phyloP scores from a whole-genome alignment of 495 filamentous ascomycete genomes.

The Hypoxylon crocopeplum region DNA sequence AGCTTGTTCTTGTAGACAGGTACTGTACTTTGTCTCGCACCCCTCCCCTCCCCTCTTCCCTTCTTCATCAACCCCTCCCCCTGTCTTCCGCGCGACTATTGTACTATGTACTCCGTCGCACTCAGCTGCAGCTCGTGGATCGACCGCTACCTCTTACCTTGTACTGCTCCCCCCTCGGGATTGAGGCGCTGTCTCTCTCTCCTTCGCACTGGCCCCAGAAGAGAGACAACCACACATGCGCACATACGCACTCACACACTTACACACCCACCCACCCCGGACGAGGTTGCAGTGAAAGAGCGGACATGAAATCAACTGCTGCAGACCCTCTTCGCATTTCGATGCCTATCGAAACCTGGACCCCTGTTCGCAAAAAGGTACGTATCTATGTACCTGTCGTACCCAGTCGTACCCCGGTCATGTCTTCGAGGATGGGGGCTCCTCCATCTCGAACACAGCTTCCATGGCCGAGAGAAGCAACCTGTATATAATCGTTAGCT shows the following conservation, averaged over 20 bases:
- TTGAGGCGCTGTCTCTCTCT: conserved; percentile 17
- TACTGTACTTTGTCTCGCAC: background rate
- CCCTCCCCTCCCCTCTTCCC: conserved; percentile 3
- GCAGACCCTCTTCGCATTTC: conserved; percentile 35
- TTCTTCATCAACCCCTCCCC: conserved; percentile 7
- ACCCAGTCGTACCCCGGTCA: conserved; percentile 1
- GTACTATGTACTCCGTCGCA: background rate
- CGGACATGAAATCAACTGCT: conserved; percentile 35
- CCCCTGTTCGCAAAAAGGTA: conserved; percentile 23
- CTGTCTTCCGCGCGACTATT: conserved; percentile 18
- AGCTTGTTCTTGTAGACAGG: background rate
- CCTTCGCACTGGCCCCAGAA: conserved; percentile 35
- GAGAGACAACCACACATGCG: too few species aligned
- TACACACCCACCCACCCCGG: conserved; percentile 9
- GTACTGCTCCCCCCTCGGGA: conserved; percentile 11
- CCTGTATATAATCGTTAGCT: conserved; percentile 37
- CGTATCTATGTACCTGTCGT: conserved; percentile 20
- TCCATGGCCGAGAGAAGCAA: conserved; percentile 22
- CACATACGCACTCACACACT: background rate
- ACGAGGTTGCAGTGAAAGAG: conserved; percentile 42
- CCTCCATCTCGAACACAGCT: conserved; percentile 28
- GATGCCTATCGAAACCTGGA: conserved; percentile 30
- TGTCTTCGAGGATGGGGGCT: conserved; percentile 19
- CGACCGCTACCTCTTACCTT: conserved; percentile 17
- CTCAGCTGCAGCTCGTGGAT: conserved; percentile 19